Conservation (phyloP, 805 yeast genomes). For the Saturnispora kantuleensis region DNA sequence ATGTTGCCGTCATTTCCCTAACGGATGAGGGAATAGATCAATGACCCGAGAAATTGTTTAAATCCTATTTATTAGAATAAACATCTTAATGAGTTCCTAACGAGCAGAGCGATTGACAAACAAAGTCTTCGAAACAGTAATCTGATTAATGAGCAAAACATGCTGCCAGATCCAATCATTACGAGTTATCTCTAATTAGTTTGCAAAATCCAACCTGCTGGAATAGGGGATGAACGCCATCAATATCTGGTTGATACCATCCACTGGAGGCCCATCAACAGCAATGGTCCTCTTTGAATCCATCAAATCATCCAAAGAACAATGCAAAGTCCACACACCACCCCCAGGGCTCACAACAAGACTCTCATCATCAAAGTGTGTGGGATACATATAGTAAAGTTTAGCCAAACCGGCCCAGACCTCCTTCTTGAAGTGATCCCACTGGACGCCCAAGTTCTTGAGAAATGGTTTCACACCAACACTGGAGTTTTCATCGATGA, state of each 20-base stretch:
- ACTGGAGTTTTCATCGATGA: neutral
- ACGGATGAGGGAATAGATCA: neutral
- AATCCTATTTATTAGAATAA: no score
- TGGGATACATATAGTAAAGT: slow-evolving; percentile 5
- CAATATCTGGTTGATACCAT: no score
- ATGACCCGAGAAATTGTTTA: neutral
- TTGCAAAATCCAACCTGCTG: no score
- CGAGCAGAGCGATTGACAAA: no score
- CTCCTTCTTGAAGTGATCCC: slow-evolving; percentile 3
- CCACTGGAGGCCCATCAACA: neutral
- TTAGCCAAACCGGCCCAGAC: slow-evolving; percentile 10
- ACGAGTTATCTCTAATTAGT: no score
- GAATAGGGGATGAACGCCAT: no score
- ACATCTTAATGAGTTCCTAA: no score
- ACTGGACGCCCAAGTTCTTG: neutral
- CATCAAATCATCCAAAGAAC: slow-evolving; percentile 3
- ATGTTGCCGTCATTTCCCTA: slow-evolving; percentile 3
- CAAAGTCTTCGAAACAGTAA: no score
- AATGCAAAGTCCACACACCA: neutral
- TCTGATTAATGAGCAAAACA: no score
- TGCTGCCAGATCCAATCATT: no score
- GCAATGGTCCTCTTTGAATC: neutral
- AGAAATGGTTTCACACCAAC: neutral
- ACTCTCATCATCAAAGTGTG: neutral
- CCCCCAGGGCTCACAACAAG: slow-evolving; percentile 5